Conservation (phyloP, 2,329 filamentous ascomycete genomes). For the Colletotrichum sp. region DNA sequence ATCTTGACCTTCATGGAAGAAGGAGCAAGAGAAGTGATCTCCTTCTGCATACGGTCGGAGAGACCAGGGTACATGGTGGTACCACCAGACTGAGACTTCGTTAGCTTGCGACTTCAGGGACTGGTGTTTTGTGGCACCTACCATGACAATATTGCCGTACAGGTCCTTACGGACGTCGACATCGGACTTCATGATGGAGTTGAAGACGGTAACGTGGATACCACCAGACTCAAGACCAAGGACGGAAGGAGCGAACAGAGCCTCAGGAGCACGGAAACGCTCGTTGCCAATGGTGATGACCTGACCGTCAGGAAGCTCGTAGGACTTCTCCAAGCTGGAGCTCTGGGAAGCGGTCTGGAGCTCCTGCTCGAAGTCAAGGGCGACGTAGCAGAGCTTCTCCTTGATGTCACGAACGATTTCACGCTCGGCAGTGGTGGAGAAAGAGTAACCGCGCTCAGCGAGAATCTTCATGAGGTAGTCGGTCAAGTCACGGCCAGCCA, state of each 20-base stretch:
- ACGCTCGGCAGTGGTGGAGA: constrained; percentile 99
- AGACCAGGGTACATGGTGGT: constrained; percentile 99
- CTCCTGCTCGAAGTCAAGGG: constrained; percentile 99
- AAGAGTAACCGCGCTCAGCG: constrained; percentile 98
- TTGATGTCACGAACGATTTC: constrained; percentile 99
- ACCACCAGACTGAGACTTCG: constrained; percentile 83
- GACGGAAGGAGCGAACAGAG: constrained; percentile 98
- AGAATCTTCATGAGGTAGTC: constrained; percentile 99
- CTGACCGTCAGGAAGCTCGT: constrained; percentile 99
- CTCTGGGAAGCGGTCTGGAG: constrained; percentile 99
- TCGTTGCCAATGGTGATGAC: constrained; percentile 99
- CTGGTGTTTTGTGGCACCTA: constrained; percentile 56
- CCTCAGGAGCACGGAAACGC: constrained; percentile 99
- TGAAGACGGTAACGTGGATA: constrained; percentile 99
- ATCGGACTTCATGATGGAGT: constrained; percentile 99
- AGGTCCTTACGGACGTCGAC: constrained; percentile 99
- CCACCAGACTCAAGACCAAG: constrained; percentile 98
- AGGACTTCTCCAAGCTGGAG: constrained; percentile 99
- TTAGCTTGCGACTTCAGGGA: constrained; percentile 33
- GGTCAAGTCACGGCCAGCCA: constrained; percentile 99
- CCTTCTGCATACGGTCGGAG: constrained; percentile 99
- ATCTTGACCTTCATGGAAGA: constrained; percentile 99
- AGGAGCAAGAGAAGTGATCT: constrained; percentile 98
- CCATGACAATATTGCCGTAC: constrained; percentile 99
- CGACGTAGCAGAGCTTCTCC: constrained; percentile 99